Evolutionary conservation across 169 alveolate species (phyloP), one percentile per base, ranked within the genome.

Genomic region (Plasmodium fragile): DNA sequence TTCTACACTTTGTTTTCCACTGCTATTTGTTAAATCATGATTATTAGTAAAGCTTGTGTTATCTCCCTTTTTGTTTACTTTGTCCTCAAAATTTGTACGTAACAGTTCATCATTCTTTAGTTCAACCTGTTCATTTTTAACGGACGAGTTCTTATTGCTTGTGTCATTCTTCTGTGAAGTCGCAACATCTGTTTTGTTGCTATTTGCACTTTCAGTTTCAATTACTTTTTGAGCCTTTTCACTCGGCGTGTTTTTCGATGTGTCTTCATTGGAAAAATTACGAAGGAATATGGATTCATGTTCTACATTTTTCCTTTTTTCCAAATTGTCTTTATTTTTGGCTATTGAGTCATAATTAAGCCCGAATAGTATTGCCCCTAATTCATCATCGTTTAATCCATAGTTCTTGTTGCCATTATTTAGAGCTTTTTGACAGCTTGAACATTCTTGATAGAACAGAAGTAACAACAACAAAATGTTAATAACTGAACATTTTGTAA

Each of bases 291-390:
- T 73, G 22, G 93, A 84, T 32, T 84, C 85, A 84, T 84, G 72
- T 84, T 84, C 83, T 34, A 52, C 49, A 72, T 73, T 75, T 73
- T 71, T 53, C 41, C 78, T 73, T 39, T 84, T 49, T 84, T 72
- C 83, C 72, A n/a, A 36, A 82, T 65, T 82, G 45, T 69, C 52
- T 49, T 41, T 84, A 84, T 84, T 72, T 75, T 52, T 72, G 52
- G 30, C 69, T 52, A 75, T 34, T 11, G 65, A 49, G 77, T 84
- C 78, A 73, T 72, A 84, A 52, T 84, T 84, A 84, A 84, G 83
- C 45, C 93, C 93, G 53, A 84, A 73, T 30, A 84, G 75, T 59
- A 84, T 84, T 84, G 93, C 93, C 41, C 84, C 59, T 7, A 84
- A 53, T 53, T 84, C 85, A 28, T 84, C 85, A 28, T 84, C 72